These are phyloP conservation scores for Lachancea cidri DNA, from an alignment of 805 yeast species.

Conservation along the genomic window DNA sequence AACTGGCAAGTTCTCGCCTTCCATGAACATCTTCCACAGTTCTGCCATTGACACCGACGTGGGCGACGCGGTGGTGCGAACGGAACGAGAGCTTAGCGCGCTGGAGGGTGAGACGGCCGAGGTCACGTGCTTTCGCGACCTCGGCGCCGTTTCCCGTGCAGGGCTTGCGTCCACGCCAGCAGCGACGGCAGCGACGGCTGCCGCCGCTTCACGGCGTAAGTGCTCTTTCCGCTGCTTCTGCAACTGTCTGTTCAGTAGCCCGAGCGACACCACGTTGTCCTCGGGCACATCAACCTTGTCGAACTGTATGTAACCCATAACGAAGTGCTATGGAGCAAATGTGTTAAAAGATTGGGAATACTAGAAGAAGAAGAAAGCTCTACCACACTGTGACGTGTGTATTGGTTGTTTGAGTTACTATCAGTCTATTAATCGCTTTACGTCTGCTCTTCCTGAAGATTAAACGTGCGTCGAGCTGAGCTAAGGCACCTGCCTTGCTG, in stretches of 20 bases:
- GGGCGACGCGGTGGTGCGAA: slow-evolving; percentile 5
- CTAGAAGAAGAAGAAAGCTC: not conserved
- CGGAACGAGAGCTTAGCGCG: too few relatives aligned
- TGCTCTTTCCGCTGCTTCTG: slow-evolving; percentile 2
- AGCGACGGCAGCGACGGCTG: not conserved
- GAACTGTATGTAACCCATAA: slow-evolving; percentile 13
- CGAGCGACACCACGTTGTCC: slow-evolving; percentile 10
- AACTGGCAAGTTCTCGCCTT: not conserved
- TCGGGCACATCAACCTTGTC: slow-evolving; percentile 11
- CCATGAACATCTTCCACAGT: slow-evolving; percentile 5
- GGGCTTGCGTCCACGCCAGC: not conserved
- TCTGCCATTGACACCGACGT: slow-evolving; percentile 5
- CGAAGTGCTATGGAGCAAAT: too few relatives aligned
- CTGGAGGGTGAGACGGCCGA: too few relatives aligned
- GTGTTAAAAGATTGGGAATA: too few relatives aligned
- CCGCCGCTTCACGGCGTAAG: not conserved
- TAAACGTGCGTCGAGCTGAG: too few relatives aligned
- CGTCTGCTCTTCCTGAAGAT: too few relatives aligned
- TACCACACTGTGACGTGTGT: not conserved
- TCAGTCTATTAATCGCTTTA: too few relatives aligned
- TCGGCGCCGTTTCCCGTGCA: not conserved
- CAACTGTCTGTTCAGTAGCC: slow-evolving; percentile 9
- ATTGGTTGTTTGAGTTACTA: too few relatives aligned
- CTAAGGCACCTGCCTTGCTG: too few relatives aligned
- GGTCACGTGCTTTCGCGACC: not conserved